Evolutionary conservation across 1,284 basidiomycete genomes (phyloP).

Genomic region (Fomes fomentarius): DNA sequence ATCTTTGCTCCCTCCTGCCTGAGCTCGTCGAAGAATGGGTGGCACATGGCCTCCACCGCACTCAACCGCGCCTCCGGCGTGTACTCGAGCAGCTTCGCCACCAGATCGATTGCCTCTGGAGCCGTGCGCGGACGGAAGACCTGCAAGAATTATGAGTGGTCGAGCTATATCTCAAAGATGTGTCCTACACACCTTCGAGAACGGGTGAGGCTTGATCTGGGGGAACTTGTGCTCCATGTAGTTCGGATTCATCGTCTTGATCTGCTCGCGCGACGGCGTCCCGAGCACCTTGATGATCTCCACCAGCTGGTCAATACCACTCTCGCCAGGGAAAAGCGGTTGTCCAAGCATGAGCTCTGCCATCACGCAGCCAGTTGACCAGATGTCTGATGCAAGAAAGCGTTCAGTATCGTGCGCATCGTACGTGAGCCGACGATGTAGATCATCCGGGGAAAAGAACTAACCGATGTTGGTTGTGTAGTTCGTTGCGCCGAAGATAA

Average conservation of each 20-base stretch:
- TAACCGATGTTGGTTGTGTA: constrained; percentile 99
- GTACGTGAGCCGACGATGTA: background rate
- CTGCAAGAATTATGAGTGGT: constrained; percentile 43
- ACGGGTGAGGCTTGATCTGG: constrained; percentile 97
- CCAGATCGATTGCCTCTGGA: constrained; percentile 94
- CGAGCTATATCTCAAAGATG: background rate
- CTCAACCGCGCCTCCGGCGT: constrained; percentile 92
- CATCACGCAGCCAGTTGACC: constrained; percentile 99
- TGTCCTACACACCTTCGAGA: constrained; percentile 74
- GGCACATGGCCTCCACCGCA: constrained; percentile 92
- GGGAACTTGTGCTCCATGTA: constrained; percentile 99
- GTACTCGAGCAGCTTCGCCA: constrained; percentile 95
- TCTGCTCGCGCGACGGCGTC: constrained; percentile 97
- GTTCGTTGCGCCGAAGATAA: constrained; percentile 99
- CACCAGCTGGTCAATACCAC: constrained; percentile 99
- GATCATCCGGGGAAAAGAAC: constrained; percentile 33
- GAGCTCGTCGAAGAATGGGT: constrained; percentile 98
- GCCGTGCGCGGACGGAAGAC: constrained; percentile 98
- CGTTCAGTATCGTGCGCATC: background rate
- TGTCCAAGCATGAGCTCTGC: constrained; percentile 99
- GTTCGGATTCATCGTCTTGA: constrained; percentile 99
- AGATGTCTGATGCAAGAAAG: constrained; percentile 74
- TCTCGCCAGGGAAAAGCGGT: constrained; percentile 98
- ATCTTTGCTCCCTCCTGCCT: constrained; percentile 88
- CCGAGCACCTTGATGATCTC: constrained; percentile 99